These are phyloP conservation scores for Wickerhamomyces ciferrii DNA, from an alignment of 805 yeast species.

Conservation along the genomic window DNA sequence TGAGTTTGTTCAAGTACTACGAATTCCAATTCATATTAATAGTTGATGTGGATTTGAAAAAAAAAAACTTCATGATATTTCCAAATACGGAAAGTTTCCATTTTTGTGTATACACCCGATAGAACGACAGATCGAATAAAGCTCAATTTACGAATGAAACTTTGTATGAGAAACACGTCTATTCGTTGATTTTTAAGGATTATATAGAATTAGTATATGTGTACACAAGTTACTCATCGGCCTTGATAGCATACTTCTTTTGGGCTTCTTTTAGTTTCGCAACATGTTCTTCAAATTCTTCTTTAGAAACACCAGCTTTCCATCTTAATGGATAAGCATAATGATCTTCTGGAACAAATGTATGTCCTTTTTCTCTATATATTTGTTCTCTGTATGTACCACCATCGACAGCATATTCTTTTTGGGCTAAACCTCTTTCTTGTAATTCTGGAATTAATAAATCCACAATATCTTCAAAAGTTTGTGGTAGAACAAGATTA, in stretches of 20 bases:
- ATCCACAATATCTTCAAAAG: constrained; percentile 33
- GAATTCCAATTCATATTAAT: no score
- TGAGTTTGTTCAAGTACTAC: no score
- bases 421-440: constrained; percentile 24
- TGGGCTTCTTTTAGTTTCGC: neutral
- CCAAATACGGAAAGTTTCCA: no score
- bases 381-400: neutral
- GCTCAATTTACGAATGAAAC: no score
- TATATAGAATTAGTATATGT: no score
- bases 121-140: no score
- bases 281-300: neutral
- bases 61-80: no score
- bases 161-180: no score
- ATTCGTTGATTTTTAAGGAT: no score
- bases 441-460: constrained; percentile 30
- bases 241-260: neutral
- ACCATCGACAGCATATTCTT: neutral
- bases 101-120: no score
- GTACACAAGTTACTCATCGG: neutral
- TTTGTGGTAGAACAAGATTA: constrained; percentile 31
- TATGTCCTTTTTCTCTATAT: neutral
- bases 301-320: neutral
- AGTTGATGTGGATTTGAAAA: no score
- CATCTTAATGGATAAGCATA: neutral
- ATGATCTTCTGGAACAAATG: neutral